Base-by-base conservation (phyloP, 225 moss, liverwort and hornwort species). In the Polytrichum commune region DNA sequence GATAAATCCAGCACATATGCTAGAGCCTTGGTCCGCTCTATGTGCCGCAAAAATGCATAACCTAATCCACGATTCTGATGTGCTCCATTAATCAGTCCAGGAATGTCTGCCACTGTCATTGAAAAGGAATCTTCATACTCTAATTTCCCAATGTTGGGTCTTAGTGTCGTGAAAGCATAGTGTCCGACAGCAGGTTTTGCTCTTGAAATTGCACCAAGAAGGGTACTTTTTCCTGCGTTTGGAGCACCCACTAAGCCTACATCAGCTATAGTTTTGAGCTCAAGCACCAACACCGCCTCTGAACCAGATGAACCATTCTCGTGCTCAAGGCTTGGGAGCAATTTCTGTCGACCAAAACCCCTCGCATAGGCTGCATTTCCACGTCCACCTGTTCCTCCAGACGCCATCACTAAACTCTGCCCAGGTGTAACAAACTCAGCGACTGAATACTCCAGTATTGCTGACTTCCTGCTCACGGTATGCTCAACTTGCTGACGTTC, bases 211-310 rank as follows among this genome's bases (percentile, higher is more conserved):
- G 95, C 86, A 7, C 98, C 98, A 58, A 98, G 73, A 28, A 98
- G 88, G 13, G 95, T 95, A 54, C 93, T 91, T 73, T 95, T 98
- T 7, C 98, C 98, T 9, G 95, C 98, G 62, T 98, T 98, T 33
- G 98, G 98, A 67, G 91, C 93, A 19, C 98, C 98, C 1, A 98
- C 98, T 69, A 98, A 84, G 7, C 98, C 98, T 56, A 98, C 86
- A 75, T 95, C 98, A 64, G 98, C 98, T 33, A 98, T 79, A 7
- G 83, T 83, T 73, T 98, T 98, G 16, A 98, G 75, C 78, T 98
- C 98, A 32, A 98, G 79, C 25, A 98, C 75, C 72, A 98, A 70
- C 54, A 89, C 84, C 63, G 95, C 95, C 78, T 95, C 93, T 0
- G 93, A 95, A 16, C 98, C 98, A 55, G 77, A 82, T 35, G 69